Base-by-base conservation (phyloP, 768 basidiomycete genomes). In the Rhodotorula sphaerocarpa region DNA sequence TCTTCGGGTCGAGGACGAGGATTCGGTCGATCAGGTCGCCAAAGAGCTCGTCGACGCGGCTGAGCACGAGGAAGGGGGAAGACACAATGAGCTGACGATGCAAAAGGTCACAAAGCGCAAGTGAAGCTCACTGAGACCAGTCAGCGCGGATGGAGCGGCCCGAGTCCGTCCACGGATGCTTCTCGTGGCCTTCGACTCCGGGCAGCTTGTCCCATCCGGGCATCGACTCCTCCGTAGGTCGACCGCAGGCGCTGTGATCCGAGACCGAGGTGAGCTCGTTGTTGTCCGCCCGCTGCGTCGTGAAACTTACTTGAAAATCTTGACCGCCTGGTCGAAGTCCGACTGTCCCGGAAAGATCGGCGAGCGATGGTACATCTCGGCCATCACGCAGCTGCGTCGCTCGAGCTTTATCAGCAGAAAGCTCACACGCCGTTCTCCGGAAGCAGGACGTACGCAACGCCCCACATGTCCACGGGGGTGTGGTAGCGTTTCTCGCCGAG, bases 391-490 rank as follows among this genome's bases (percentile, higher is more conserved):
- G 11, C 90, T 92, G 65, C 10, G 18, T 21, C 41, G 20, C 11
- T 10, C 25, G 27, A 48, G 50, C 39, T n/a, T n/a, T n/a, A n/a
- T n/a, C n/a, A n/a, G n/a, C n/a, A n/a, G n/a, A n/a, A n/a, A n/a
- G n/a, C n/a, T n/a, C n/a, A n/a, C n/a, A n/a, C n/a, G n/a, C n/a
- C n/a, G n/a, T n/a, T n/a, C n/a, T n/a, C n/a, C n/a, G n/a, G n/a
- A n/a, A n/a, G n/a, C n/a, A n/a, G 28, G 27, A 78, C 84, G 70
- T 73, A 92, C 84, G 93, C 95, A 56, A 97, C 84, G 11, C 93
- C 90, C 95, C 95, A 99, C 71, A 99, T 85, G 75, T 99, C 95
- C 46, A 99, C 86, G 70, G 90, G 89, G 1, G 88, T 87, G 14
- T 90, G 90, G 70, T 99, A 97, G 64, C 87, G 83, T 50, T 85